Conservation (phyloP, 2,329 filamentous ascomycete species). For the Neurospora sp. region DNA sequence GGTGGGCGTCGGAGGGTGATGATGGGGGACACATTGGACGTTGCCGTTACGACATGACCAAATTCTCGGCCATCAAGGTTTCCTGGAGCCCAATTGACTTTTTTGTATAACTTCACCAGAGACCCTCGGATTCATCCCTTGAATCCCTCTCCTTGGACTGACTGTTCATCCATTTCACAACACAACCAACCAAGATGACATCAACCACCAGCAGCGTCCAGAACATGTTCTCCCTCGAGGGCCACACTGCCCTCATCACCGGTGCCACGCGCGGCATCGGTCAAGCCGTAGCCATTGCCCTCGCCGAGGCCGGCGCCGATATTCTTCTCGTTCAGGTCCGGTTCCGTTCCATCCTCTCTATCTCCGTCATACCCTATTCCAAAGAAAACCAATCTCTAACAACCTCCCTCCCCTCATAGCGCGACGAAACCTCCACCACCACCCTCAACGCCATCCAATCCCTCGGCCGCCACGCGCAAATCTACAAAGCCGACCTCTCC, state of each 20-base stretch:
- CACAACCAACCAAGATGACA: conserved; percentile 6
- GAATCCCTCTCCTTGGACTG: not conserved
- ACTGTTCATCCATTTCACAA: not conserved
- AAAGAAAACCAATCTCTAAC: not conserved
- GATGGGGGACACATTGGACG: not conserved
- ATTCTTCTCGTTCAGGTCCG: conserved; percentile 43
- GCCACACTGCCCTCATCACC: conserved; percentile 48
- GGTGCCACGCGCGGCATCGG: conserved; percentile 50
- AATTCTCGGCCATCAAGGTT: not conserved
- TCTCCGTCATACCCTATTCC: not conserved
- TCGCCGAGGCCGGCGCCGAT: conserved; percentile 50
- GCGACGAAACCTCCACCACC: conserved; percentile 25
- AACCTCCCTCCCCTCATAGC: conserved; percentile 13
- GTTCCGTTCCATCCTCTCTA: not conserved
- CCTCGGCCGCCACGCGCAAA: conserved; percentile 54
- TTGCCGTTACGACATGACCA: not conserved
- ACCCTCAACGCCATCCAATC: conserved; percentile 55
- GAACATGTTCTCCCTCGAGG: conserved; percentile 43
- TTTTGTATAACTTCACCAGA: not conserved
- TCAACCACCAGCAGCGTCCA: conserved; percentile 1
- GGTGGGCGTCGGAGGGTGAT: not conserved
- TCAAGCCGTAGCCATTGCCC: conserved; percentile 44
- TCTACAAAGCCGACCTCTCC: conserved; percentile 63
- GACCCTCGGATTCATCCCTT: not conserved
- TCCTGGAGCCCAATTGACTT: not conserved